phyloP scores from a whole-genome alignment of 805 yeast genomes.

The Metschnikowia peoriensis region DNA sequence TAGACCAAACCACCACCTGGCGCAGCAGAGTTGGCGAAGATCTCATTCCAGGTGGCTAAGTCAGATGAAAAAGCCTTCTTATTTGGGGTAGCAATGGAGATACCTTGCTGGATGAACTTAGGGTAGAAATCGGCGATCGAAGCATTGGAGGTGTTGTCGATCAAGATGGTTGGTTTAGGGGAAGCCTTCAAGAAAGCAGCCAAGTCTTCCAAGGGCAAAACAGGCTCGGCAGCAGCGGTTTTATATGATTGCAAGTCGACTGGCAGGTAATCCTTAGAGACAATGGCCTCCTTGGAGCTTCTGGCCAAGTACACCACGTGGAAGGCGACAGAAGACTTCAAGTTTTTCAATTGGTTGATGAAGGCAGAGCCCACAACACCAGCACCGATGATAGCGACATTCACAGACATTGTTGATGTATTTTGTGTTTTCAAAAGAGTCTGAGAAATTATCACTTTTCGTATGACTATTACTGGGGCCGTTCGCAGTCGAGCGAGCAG shows the following conservation, averaged over 20 bases:
- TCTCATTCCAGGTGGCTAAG: slow-evolving; percentile 69
- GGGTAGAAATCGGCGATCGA: slow-evolving; percentile 77
- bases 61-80: slow-evolving; percentile 93
- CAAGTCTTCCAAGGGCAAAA: slow-evolving; percentile 57
- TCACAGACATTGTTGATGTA: slow-evolving; percentile 31
- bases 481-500: not conserved
- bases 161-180: slow-evolving; percentile 72
- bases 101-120: slow-evolving; percentile 65
- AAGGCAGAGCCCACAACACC: slow-evolving; percentile 96
- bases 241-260: slow-evolving; percentile 63
- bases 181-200: slow-evolving; percentile 62
- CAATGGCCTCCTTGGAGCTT: slow-evolving; percentile 66
- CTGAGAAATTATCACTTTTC: not conserved
- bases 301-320: slow-evolving; percentile 77
- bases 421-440: not conserved
- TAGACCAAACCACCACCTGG: slow-evolving; percentile 72
- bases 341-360: slow-evolving; percentile 69
- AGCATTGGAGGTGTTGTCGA: slow-evolving; percentile 92
- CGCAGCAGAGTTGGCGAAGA: slow-evolving; percentile 55
- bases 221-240: slow-evolving; percentile 41
- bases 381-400: slow-evolving; percentile 58
- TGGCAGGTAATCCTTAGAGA: slow-evolving; percentile 68
- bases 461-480: slow-evolving; percentile 1
- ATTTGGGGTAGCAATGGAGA: slow-evolving; percentile 97
- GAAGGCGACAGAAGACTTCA: slow-evolving; percentile 62